Evolutionary conservation across 306 rosid genomes (phyloP), one percentile per base, ranked within the genome.

Genomic region (Rosa multiflora): DNA sequence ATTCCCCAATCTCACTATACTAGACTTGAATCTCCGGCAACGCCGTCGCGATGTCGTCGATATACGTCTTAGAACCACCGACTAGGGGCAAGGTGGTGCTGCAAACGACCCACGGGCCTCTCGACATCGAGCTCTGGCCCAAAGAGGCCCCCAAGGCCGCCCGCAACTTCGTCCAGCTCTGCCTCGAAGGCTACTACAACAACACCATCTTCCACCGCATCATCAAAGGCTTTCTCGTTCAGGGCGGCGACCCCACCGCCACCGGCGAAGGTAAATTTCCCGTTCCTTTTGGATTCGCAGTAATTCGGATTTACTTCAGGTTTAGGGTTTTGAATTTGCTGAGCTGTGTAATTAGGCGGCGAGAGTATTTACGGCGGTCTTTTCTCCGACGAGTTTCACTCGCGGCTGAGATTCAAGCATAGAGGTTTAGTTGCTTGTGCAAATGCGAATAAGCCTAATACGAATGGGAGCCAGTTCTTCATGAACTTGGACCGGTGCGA

Each of bases 141-240:
- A 95, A 93, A 72, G 99, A 95, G 76, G 98, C 99, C 13, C 98
- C 97, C 0, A 95, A 95, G 76, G 96, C 99, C 49, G 98, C 90
- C 15, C 79, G 97, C 48, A 95, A 95, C 90, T 95, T 93, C 91
- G 93, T 95, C 26, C 99, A 91, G 90, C 98, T 95, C 77, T 93
- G 97, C 90, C 97, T 95, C 77, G 99, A 93, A 82, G 89, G 90
- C 74, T 93, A 85, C 81, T 95, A 93, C 85, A 83, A 88, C 75
- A 86, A 89, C 82, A 91, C 94, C 78, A 86, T 88, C 85, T 92
- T 95, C 82, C 99, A 91, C 86, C 96, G 99, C 73, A 78, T 95
- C 73, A 82, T 93, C 73, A 93, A 91, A 84, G 97, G 85, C 62
- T 93, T 96, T 71, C 96, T 95, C 66, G 39, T 92, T 43, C 99